Base-by-base conservation (phyloP, 106 monocot genomes). In the Acanthochlamys bracteata region DNA sequence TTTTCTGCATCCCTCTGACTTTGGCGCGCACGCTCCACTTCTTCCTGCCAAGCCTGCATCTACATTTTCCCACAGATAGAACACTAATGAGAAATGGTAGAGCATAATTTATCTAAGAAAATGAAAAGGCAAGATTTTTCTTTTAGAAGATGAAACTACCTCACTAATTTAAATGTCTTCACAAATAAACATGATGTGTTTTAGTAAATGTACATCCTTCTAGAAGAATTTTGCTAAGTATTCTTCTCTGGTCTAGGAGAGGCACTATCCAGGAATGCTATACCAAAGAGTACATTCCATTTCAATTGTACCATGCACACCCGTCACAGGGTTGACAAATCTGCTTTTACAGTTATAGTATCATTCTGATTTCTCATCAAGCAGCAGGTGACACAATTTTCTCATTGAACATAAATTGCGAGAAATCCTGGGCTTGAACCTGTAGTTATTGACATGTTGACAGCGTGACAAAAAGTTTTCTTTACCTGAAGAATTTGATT, bases 1-100 rank as follows among this genome's bases (percentile, higher is more conserved):
- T 68, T 78, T 73, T 91, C 96, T 57, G 96, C 96, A 47, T 98
- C 91, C 77, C 91, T 81, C 85, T 91, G 96, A 55, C 82, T 64
- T 77, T 88, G 87, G 23, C 91, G 91, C 68, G 96, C 88, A 61
- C 91, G 84, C 26, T 91, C 96, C 39, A 83, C 96, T 83, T 98
- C 96, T 76, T 98, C 91, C 69, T 98, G 82, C 90, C 90, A 98
- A 55, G 80, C 96, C 61, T 98, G 96, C 69, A 87, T 78, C 94
- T 89, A 43, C 26, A 60, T 61, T 57, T 64, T 60, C 47, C 27
- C 54, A 74, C 70, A 77, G 43, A 2, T 49, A 77, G 21, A 71
- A 61, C 0, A 3, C 21, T 3, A 55, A 55, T 55, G 20, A 20
- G 19, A 55, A 19, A 55, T 49, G 17, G 6, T 49, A 4, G n/a